Base-by-base conservation (phyloP, 192 early-diverging fungal genomes). In the Mortierella alpina region DNA sequence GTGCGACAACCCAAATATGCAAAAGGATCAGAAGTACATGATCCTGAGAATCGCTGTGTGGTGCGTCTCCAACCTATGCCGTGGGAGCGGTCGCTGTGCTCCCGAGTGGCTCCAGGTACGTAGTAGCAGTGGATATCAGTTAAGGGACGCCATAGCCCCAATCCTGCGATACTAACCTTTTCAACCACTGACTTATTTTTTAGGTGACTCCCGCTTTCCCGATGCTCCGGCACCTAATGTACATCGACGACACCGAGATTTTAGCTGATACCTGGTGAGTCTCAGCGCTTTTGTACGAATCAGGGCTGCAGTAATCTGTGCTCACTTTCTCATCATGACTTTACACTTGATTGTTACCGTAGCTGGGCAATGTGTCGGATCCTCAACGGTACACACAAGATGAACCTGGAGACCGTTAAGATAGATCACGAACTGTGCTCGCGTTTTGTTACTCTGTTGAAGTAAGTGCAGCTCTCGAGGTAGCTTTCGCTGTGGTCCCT, bases 321-420 rank as follows among this genome's bases (percentile, higher is more conserved):
- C 17, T 7, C 15, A 52, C 7, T 60, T 15, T 51, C 57, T 0
- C 39, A 6, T 1, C 10, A 22, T 42, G n/a, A 20, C 15, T 31
- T 50, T 51, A 23, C 18, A 4, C 40, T 52, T 23, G 7, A 31
- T 31, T 10, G 8, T 44, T 13, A 55, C 41, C 10, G 12, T 72
- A 80, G 77, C 54, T 80, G 77, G 77, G 77, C 77, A 12, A 72
- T 80, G 77, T 80, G 77, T 53, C 77, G 77, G 31, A 80, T 80
- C 46, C 55, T 80, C 9, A 80, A 80, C 6, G 77, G 77, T 11
- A 80, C 77, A 5, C 77, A 80, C 65, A 80, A 80, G 41, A 72
- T 80, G 77, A 80, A 80, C 40, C 40, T 80, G 46, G 77, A 80
- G 12, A 60, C 65, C 2, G 77, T 80, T 11, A 60, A 72, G 6